These are phyloP conservation scores for Spirogloea muscicola DNA, from an alignment of 139 green algal species.

Conservation along the genomic window DNA sequence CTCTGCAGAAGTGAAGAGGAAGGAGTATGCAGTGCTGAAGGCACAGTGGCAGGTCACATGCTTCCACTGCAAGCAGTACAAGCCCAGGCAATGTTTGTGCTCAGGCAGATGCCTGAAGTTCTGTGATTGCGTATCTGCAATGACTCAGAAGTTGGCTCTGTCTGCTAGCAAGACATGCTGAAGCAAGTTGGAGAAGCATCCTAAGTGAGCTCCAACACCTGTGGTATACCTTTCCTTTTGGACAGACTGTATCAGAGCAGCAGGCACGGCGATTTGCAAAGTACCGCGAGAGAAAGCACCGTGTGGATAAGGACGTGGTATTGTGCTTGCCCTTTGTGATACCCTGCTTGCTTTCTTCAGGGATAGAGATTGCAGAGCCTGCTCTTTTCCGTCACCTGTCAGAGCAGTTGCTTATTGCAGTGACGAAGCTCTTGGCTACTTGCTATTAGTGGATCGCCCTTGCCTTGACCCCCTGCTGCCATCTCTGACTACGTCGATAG, in stretches of 20 bases:
- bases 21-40: slow-evolving; percentile 59
- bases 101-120: neutral
- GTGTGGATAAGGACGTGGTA: slow-evolving; percentile 70
- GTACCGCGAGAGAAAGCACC: slow-evolving; percentile 65
- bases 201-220: neutral
- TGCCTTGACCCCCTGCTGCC: neutral
- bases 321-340: no score
- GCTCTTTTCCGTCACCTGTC: neutral
- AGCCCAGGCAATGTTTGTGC: neutral
- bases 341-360: no score
- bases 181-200: neutral
- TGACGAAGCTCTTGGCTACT: neutral
- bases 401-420: neutral
- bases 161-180: slow-evolving; percentile 1
- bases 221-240: neutral
- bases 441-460: neutral
- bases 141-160: neutral
- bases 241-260: slow-evolving; percentile 54
- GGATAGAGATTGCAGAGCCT: neutral
- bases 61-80: no score
- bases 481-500: neutral
- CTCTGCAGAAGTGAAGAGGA: slow-evolving; percentile 18
- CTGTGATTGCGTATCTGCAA: neutral
- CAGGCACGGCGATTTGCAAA: slow-evolving; percentile 67
- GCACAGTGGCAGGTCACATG: slow-evolving; percentile 64